Evolutionary conservation across 441 rosid species (phyloP).

Genomic region (Geranium incanum): DNA sequence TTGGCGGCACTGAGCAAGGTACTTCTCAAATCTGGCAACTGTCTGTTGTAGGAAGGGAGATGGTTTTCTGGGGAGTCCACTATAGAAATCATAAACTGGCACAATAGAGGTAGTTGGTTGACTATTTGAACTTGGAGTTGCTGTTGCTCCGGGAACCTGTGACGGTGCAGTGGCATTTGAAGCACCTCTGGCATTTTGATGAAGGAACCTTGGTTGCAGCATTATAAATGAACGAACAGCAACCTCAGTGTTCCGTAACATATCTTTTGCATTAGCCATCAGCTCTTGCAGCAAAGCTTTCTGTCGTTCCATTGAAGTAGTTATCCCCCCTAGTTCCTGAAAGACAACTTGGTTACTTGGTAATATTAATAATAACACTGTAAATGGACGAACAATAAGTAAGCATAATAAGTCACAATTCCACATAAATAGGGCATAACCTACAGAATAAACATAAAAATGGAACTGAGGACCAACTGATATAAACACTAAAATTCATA

Average conservation of each 20-base stretch:
- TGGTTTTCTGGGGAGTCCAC: constrained; percentile 89
- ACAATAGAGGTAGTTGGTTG: constrained; percentile 48
- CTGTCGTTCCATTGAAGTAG: constrained; percentile 71
- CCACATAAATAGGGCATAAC: neutral
- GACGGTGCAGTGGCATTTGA: constrained; percentile 51
- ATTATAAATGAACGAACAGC: constrained; percentile 85
- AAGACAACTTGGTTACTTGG: neutral
- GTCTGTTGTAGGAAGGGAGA: constrained; percentile 77
- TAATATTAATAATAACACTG: neutral
- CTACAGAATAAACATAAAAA: neutral
- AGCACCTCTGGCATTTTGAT: constrained; percentile 42
- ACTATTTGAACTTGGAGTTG: constrained; percentile 39
- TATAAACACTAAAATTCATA: too few relatives aligned
- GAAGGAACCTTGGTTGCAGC: constrained; percentile 67
- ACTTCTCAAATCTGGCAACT: constrained; percentile 80
- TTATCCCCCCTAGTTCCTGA: constrained; percentile 95
- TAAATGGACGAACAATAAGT: neutral
- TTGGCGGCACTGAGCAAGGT: constrained; percentile 71
- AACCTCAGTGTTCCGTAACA: constrained; percentile 82
- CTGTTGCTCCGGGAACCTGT: constrained; percentile 53
- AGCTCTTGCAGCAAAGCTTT: constrained; percentile 70
- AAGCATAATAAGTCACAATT: neutral
- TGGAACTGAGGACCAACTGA: too few relatives aligned
- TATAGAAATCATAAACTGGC: constrained; percentile 75
- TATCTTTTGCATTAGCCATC: constrained; percentile 73